Base-by-base conservation (phyloP, 768 basidiomycete species). In the Pisolithus orientalis region DNA sequence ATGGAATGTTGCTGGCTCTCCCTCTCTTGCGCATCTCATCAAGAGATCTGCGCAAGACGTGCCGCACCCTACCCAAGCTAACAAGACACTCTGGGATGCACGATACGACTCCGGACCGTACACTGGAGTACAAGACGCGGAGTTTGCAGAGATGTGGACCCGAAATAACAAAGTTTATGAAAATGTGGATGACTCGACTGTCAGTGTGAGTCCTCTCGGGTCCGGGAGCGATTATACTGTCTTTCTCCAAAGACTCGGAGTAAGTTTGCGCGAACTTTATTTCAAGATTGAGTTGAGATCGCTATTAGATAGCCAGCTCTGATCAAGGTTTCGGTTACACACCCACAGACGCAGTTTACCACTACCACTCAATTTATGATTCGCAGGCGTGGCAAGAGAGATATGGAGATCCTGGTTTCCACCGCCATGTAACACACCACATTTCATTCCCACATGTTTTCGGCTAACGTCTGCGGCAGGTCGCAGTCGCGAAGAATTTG, bases 191-290 rank as follows among this genome's bases (percentile, higher is more conserved):
- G 64, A 65, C 28, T 62, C 70, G 27, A 64, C 70, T 9, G 61
- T 68, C 3, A 78, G 76, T 17, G 67, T 93, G 34, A 38, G 39
- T 0, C 78, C 88, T 14, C 70, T 93, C n/a, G 91, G 91, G 39
- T 88, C 85, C 48, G 91, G 91, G 25, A 91, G 89, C 53, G 95
- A 97, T 67, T 97, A 78, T 59, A 96, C 94, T 0, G 86, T 91
- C 9, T 96, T 97, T 72, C 70, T 98, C 60, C 91, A 97, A 66
- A 75, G 84, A 39, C 73, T 83, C 48, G 87, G 87, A 2, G 79
- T 87, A 49, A 69, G 80, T 8, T 51, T 60, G 25, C 8, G 13
- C 42, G 7, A 39, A 31, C 29, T 37, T 24, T n/a, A 9, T 31
- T 16, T 25, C 32, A 29, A 21, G 13, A 9, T 21, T 29, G 47